A percentile compares a stretch with the other conserved stretches of the same genome.
These are phyloP conservation scores for Rhododendron molle DNA, from an alignment of 148 eudicot species.

Conservation along the genomic window DNA sequence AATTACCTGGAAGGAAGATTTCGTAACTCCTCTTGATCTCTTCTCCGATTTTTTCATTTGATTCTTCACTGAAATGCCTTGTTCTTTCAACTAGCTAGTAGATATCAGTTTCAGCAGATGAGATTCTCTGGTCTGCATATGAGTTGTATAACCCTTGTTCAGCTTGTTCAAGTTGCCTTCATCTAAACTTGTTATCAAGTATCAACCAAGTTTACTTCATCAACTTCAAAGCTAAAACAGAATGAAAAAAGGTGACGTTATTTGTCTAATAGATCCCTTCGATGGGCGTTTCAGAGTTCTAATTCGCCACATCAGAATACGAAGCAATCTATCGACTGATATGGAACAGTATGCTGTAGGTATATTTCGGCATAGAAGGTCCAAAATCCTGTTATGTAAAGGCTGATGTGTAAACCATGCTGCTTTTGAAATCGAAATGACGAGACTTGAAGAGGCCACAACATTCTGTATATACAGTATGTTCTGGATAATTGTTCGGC, in stretches of 20 bases:
- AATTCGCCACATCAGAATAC: not conserved
- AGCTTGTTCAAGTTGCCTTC: not conserved
- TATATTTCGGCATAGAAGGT: too few species aligned
- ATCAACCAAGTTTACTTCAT: not conserved
- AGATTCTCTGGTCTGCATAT: not conserved
- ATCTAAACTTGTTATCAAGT: not conserved
- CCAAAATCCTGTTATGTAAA: too few species aligned
- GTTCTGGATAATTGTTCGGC: not conserved
- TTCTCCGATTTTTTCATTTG: not conserved
- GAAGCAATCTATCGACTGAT: too few species aligned
- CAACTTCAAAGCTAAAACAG: not conserved
- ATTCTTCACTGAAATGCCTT: not conserved
- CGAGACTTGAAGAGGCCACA: not conserved
- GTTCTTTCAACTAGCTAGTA: not conserved
- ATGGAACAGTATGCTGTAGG: too few species aligned
- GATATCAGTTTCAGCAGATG: not conserved
- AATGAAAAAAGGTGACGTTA: not conserved
- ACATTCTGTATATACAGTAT: not conserved
- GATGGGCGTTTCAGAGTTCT: not conserved
- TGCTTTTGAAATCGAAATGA: not conserved
- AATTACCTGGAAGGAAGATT: constrained; percentile 1
- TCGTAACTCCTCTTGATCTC: not conserved
- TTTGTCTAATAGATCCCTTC: not conserved
- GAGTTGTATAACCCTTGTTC: not conserved
- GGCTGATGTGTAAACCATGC: too few species aligned